phyloP scores from a whole-genome alignment of 345 rosid species.

The Schrenkiella parvula region DNA sequence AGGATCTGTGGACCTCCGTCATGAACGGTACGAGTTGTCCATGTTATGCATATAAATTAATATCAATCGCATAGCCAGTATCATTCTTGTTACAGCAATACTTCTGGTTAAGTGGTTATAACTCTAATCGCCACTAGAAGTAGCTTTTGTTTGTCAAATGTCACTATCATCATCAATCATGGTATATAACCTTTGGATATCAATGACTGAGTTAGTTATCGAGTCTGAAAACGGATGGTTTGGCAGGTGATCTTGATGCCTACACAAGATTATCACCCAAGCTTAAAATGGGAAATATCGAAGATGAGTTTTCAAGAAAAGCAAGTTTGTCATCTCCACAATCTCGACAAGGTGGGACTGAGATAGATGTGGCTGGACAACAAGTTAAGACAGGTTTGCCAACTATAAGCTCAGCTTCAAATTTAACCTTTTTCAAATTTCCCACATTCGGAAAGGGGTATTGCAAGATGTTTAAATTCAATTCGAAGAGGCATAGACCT shows the following conservation, averaged over 20 bases:
- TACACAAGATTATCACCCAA: slow-evolving; percentile 64
- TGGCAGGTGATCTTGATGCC: slow-evolving; percentile 75
- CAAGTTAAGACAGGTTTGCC: slow-evolving; percentile 78
- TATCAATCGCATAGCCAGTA: neutral
- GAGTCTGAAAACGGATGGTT: slow-evolving; percentile 7
- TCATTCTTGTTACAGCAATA: neutral
- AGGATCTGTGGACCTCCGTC: slow-evolving; percentile 79
- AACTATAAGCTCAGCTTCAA: slow-evolving; percentile 20
- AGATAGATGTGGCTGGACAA: slow-evolving; percentile 53
- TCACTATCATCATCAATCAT: neutral
- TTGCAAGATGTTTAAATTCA: neutral
- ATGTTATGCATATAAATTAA: neutral
- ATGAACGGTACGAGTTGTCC: slow-evolving; percentile 56
- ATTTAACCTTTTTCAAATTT: neutral
- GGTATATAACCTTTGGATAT: neutral
- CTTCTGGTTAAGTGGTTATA: neutral
- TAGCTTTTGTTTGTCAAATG: slow-evolving; percentile 5
- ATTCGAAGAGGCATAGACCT: neutral
- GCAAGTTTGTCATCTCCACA: slow-evolving; percentile 31
- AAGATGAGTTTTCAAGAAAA: slow-evolving; percentile 52
- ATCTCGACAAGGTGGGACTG: slow-evolving; percentile 42
- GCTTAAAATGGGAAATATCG: slow-evolving; percentile 71
- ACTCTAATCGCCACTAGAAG: neutral
- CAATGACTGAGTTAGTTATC: neutral
- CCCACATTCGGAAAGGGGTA: neutral